Base-by-base conservation (phyloP, 2,329 filamentous ascomycete species). In the Lasiodiplodia theobromae region DNA sequence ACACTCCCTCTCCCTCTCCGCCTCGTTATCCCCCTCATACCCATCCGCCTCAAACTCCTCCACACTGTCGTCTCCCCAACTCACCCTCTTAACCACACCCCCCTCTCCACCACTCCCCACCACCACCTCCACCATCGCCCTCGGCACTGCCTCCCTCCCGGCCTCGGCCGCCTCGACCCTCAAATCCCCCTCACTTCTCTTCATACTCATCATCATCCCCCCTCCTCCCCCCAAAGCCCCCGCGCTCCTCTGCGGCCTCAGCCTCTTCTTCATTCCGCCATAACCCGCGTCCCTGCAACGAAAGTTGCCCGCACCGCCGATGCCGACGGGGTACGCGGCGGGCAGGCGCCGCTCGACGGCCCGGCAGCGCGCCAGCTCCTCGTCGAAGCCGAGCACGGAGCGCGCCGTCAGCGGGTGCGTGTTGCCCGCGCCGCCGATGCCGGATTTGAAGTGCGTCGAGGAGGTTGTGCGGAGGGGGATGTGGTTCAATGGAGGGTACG, bases 291-390 rank as follows among this genome's bases (percentile, higher is more conserved):
- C 40, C 5, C 34, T 40, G 21, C 34, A 44, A 6, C 64, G 31
- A 2, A 34, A 56, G 60, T 75, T 76, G 6, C 74, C 74, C 12
- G 69, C 63, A 2, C 72, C 74, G 18, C 73, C 74, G 58, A 76
- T 72, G 44, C 71, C 71, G 51, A 69, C 40, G 51, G 65, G 70
- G 44, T 54, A 70, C 6, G 58, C 25, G 23, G 31, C 28, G 1
- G 37, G 64, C 31, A 21, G 28, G 23, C 28, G 34, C 47, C 40
- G 47, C 49, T 40, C 51, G 28, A 70, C 40, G 18, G 56, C 56
- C 5, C 67, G 51, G 23, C 44, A 31, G 28, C 66, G 69, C 18
- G 66, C 68, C 23, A 69, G 28, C 49, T 70, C 58, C n/a, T 70
- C 70, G 31, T 63, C 68, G 49, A 49, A 25, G 44, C 34, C 49